A percentile compares a stretch with the other conserved stretches of the same genome.
These are phyloP conservation scores for Pyricularia grisea DNA, from an alignment of 2,329 filamentous ascomycete species.

Conservation along the genomic window DNA sequence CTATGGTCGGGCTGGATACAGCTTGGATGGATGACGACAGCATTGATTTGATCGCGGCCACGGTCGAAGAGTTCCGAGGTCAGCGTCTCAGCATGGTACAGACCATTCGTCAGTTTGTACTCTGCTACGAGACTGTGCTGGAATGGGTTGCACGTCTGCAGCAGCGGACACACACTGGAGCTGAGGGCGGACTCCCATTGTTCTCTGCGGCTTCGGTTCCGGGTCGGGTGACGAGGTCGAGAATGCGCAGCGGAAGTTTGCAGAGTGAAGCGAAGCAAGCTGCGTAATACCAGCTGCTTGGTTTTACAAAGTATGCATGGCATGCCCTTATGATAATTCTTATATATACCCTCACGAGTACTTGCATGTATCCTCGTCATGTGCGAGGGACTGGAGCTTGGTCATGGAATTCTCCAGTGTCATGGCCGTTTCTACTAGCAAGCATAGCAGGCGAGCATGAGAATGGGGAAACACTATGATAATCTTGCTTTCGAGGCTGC, in stretches of 20 bases:
- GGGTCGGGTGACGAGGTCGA: neutral
- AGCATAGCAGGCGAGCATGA: neutral
- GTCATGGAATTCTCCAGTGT: neutral
- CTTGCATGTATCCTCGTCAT: neutral
- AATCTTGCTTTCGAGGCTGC: neutral
- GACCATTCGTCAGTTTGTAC: constrained; percentile 82
- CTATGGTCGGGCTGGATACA: constrained; percentile 28
- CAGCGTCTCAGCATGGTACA: constrained; percentile 97
- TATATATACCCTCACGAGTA: neutral
- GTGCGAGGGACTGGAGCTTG: neutral
- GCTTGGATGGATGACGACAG: constrained; percentile 62
- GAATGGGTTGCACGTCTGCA: constrained; percentile 65
- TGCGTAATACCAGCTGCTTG: neutral
- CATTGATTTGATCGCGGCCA: constrained; percentile 72
- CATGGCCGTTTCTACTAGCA: neutral
- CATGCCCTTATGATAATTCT: neutral
- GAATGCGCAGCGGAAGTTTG: neutral
- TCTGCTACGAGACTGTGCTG: constrained; percentile 90
- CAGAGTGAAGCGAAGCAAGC: neutral
- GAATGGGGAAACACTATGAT: neutral
- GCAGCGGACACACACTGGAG: constrained; percentile 16
- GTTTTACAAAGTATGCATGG: too few relatives aligned
- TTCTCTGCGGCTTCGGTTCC: neutral
- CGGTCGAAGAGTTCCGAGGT: constrained; percentile 80
- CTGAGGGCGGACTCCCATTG: neutral